Conservation (phyloP, 106 monocot species). For the Platanthera zijinensis region DNA sequence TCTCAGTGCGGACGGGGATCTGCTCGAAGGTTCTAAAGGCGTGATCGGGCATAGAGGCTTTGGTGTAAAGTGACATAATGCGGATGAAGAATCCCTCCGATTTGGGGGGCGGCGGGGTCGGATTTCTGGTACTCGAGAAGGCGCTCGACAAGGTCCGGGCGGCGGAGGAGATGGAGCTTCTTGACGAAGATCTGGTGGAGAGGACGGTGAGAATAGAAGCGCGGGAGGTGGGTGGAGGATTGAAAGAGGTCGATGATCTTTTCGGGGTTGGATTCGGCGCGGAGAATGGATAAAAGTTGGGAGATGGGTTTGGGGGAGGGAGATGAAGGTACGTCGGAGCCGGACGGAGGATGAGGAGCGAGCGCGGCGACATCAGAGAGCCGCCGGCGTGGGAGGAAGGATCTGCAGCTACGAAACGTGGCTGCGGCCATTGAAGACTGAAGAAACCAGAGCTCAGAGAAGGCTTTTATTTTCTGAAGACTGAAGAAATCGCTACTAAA, state of each 20-base stretch:
- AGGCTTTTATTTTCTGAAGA: neutral
- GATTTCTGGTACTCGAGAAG: conserved; percentile 17
- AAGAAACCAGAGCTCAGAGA: neutral
- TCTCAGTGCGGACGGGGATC: conserved; percentile 15
- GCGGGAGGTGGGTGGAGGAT: conserved; percentile 14
- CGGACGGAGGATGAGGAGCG: neutral
- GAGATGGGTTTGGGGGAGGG: conserved; percentile 1
- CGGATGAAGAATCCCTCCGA: conserved; percentile 21
- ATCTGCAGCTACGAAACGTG: neutral
- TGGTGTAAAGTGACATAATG: conserved; percentile 18
- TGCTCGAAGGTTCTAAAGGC: conserved; percentile 15
- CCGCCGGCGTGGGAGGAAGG: neutral
- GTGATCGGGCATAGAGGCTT: conserved; percentile 17
- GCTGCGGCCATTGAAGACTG: neutral
- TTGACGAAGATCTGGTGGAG: conserved; percentile 1
- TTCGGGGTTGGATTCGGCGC: conserved; percentile 12
- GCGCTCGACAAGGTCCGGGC: conserved; percentile 18
- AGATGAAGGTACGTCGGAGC: neutral
- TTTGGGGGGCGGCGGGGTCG: conserved; percentile 3
- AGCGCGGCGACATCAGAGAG: neutral
- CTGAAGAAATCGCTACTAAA: too few species aligned
- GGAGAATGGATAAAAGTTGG: conserved; percentile 3
- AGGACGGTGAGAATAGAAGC: conserved; percentile 9
- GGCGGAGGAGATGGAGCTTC: conserved; percentile 16
- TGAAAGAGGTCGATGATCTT: conserved; percentile 9